These are phyloP conservation scores for Puccinia brachypodii DNA, from an alignment of 1,284 basidiomycete species.

Conservation along the genomic window DNA sequence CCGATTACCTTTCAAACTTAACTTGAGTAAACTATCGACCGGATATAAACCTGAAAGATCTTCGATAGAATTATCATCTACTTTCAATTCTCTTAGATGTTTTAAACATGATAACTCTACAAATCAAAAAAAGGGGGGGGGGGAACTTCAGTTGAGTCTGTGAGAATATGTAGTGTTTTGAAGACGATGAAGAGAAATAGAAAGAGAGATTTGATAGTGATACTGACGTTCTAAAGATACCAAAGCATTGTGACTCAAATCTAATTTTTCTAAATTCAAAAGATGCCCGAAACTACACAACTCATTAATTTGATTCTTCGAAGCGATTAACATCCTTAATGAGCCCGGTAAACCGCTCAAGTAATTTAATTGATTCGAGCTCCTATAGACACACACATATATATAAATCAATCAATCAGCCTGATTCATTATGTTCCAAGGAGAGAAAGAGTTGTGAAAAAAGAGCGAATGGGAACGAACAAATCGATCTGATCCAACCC, in stretches of 20 bases:
- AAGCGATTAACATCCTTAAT: slow-evolving; percentile 76
- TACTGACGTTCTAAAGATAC: slow-evolving; percentile 79
- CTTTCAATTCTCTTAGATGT: slow-evolving; percentile 82
- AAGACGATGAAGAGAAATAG: background rate
- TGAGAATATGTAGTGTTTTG: background rate
- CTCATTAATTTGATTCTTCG: slow-evolving; percentile 77
- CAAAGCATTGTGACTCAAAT: slow-evolving; percentile 86
- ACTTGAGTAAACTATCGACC: slow-evolving; percentile 75
- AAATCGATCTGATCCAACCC: slow-evolving; percentile 74
- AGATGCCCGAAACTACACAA: slow-evolving; percentile 87
- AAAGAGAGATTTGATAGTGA: slow-evolving; percentile 48
- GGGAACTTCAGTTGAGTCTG: slow-evolving; percentile 21
- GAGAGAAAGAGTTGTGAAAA: background rate
- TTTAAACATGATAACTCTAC: slow-evolving; percentile 77
- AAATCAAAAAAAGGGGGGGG: no score
- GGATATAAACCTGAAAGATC: slow-evolving; percentile 75
- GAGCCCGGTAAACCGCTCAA: slow-evolving; percentile 77
- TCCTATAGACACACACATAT: slow-evolving; percentile 2
- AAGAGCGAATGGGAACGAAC: slow-evolving; percentile 61
- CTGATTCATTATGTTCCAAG: no score
- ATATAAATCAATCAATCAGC: no score
- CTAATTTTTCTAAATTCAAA: slow-evolving; percentile 78
- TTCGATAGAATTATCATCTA: slow-evolving; percentile 77
- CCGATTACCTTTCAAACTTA: slow-evolving; percentile 77
- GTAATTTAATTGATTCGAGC: slow-evolving; percentile 74